phyloP scores from a whole-genome alignment of 1,139 yeast species.

The Blastobotrys arbuscula region DNA sequence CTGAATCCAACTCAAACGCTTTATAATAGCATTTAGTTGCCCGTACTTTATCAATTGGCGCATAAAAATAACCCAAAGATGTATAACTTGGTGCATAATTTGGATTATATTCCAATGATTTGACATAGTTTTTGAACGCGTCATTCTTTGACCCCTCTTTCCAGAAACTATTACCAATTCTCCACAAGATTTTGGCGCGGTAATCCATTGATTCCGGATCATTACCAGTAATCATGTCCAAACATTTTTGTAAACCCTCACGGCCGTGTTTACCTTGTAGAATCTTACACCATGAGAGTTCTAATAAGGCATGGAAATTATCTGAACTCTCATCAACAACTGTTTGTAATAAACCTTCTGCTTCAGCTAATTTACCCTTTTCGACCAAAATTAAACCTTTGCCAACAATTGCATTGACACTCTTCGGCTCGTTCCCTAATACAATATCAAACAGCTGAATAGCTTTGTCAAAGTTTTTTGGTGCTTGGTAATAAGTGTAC shows the following conservation, averaged over 20 bases:
- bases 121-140: slow-evolving; percentile 53
- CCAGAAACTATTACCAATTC: slow-evolving; percentile 57
- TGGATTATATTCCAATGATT: slow-evolving; percentile 58
- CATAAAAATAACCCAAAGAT: slow-evolving; percentile 67
- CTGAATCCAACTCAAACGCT: slow-evolving; percentile 81
- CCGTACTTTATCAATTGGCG: slow-evolving; percentile 52
- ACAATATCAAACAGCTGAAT: slow-evolving; percentile 63
- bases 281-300: slow-evolving; percentile 75
- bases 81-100: slow-evolving; percentile 74
- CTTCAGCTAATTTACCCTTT: slow-evolving; percentile 50
- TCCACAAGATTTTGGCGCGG: slow-evolving; percentile 62
- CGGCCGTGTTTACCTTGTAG: slow-evolving; percentile 57
- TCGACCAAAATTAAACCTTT: slow-evolving; percentile 74
- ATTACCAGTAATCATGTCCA: slow-evolving; percentile 43
- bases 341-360: slow-evolving; percentile 46
- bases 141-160: slow-evolving; percentile 25
- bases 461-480: slow-evolving; percentile 77
- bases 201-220: slow-evolving; percentile 50
- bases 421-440: slow-evolving; percentile 45
- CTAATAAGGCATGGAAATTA: slow-evolving; percentile 58
- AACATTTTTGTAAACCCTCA: slow-evolving; percentile 41
- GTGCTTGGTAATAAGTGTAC: slow-evolving; percentile 82
- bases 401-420: slow-evolving; percentile 67
- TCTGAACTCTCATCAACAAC: slow-evolving; percentile 50
- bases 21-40: slow-evolving; percentile 85